Percentiles rank a stretch among this genome's conserved stretches.
phyloP scores from a whole-genome alignment of 2,329 filamentous ascomycete genomes.

The Pseudocercospora ulei region DNA sequence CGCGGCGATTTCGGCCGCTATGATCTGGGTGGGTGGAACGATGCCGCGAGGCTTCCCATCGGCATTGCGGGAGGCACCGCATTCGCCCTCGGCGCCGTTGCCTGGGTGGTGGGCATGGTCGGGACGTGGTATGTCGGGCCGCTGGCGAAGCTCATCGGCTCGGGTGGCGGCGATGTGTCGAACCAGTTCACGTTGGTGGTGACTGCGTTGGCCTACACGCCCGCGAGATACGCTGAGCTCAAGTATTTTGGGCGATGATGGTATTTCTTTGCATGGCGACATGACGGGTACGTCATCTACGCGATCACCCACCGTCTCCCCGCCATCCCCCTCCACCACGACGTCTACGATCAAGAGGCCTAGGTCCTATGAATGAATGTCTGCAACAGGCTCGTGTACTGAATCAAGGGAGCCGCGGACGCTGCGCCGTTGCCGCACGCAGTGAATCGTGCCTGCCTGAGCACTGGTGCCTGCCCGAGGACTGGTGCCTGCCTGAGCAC shows the following conservation, averaged over 20 bases:
- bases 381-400: too few relatives aligned
- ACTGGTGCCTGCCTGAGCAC: too few relatives aligned
- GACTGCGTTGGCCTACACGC: slow-evolving; percentile 42
- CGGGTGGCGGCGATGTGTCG: slow-evolving; percentile 48
- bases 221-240: slow-evolving; percentile 43
- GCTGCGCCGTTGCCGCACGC: too few relatives aligned
- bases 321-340: too few relatives aligned
- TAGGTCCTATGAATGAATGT: too few relatives aligned
- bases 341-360: too few relatives aligned
- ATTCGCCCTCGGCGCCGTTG: slow-evolving; percentile 36
- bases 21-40: slow-evolving; percentile 41
- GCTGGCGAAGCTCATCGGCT: slow-evolving; percentile 48
- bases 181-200: slow-evolving; percentile 47
- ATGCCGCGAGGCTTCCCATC: slow-evolving; percentile 37
- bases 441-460: too few relatives aligned
- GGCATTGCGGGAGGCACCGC: slow-evolving; percentile 38
- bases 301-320: too few relatives aligned
- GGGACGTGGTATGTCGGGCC: slow-evolving; percentile 42
- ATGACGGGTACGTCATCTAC: background rate
- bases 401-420: too few relatives aligned
- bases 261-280: slow-evolving; percentile 3
- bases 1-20: slow-evolving; percentile 37
- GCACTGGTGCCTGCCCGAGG: too few relatives aligned
- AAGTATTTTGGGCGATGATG: slow-evolving; percentile 38
- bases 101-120: slow-evolving; percentile 49